phyloP scores from a whole-genome alignment of 1,284 basidiomycete species.

The Moniliella sp. region DNA sequence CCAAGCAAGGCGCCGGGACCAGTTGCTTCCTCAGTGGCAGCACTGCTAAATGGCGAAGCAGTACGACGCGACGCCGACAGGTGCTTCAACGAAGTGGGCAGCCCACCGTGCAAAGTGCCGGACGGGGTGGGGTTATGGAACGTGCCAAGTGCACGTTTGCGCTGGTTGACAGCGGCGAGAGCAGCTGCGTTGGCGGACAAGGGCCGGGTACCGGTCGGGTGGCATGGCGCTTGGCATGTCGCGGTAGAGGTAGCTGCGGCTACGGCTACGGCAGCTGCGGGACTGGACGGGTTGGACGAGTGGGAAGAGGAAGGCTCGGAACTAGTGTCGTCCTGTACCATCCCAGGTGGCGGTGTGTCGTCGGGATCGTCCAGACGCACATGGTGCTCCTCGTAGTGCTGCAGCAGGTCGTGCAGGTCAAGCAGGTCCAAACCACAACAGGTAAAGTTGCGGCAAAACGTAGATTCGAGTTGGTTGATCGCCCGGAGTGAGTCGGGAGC shows the following conservation, averaged over 20 bases:
- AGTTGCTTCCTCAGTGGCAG: constrained; percentile 18
- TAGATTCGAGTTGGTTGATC: constrained; percentile 23
- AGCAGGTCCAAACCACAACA: constrained; percentile 28
- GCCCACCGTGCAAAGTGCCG: constrained; percentile 13
- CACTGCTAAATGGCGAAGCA: constrained; percentile 29
- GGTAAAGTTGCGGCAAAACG: constrained; percentile 31
- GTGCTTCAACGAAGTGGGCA: constrained; percentile 28
- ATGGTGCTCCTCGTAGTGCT: constrained; percentile 32
- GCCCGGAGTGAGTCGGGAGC: constrained; percentile 14
- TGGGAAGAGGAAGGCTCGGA: constrained; percentile 15
- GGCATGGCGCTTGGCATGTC: constrained; percentile 2
- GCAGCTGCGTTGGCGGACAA: constrained; percentile 8
- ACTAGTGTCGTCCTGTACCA: constrained; percentile 12
- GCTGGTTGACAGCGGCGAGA: constrained; percentile 8
- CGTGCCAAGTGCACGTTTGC: constrained; percentile 29
- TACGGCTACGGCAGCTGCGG: constrained; percentile 6
- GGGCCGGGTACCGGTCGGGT: constrained; percentile 1
- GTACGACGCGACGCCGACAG: constrained; percentile 8
- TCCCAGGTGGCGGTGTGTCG: constrained; percentile 8
- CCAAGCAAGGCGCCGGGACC: constrained; percentile 21
- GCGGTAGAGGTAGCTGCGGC: constrained; percentile 4
- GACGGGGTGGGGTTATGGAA: constrained; percentile 8
- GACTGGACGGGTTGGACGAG: constrained; percentile 17
- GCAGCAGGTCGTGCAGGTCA: constrained; percentile 30
- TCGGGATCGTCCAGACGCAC: constrained; percentile 28